A percentile compares a stretch with the other conserved stretches of the same genome.
Conservation (phyloP, 768 basidiomycete genomes). For the Leccinum broughii region DNA sequence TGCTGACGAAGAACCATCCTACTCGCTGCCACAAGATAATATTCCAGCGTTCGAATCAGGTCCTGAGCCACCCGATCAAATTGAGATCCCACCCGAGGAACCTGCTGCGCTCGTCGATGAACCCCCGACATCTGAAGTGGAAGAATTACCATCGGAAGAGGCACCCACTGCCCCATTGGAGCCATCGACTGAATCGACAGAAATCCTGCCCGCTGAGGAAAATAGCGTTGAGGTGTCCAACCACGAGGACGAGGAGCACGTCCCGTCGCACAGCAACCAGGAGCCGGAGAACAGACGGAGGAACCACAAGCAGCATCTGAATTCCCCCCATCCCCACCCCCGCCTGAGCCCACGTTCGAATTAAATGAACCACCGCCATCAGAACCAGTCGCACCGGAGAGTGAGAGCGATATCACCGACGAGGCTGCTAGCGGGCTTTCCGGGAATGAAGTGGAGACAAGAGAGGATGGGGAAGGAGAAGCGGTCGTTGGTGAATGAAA, state of each 20-base stretch:
- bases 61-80: conserved; percentile 11
- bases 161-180: conserved; percentile 1
- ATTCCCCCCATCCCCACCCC: not conserved
- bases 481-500: conserved; percentile 8
- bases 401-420: conserved; percentile 37
- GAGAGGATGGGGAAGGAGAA: conserved; percentile 17
- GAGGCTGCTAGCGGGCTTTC: conserved; percentile 23
- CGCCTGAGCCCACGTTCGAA: conserved; percentile 20
- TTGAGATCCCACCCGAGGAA: conserved; percentile 3
- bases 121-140: conserved; percentile 2
- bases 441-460: conserved; percentile 20
- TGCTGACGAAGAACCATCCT: conserved; percentile 4
- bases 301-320: conserved; percentile 10
- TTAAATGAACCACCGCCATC: conserved; percentile 34
- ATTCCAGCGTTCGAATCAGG: conserved; percentile 7
- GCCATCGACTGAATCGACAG: conserved; percentile 5
- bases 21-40: conserved; percentile 6
- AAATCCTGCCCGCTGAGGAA: conserved; percentile 4
- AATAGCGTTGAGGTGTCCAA: conserved; percentile 1
- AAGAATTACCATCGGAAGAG: conserved; percentile 14
- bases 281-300: conserved; percentile 1
- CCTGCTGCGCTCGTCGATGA: not conserved
- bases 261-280: conserved; percentile 3
- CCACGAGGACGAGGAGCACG: conserved; percentile 9
- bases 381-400: conserved; percentile 35